Percentiles rank a stretch among this genome's conserved stretches.
Evolutionary conservation across 2,329 filamentous ascomycete genomes (phyloP).

Genomic region (Calonectria pseudoturangicola): DNA sequence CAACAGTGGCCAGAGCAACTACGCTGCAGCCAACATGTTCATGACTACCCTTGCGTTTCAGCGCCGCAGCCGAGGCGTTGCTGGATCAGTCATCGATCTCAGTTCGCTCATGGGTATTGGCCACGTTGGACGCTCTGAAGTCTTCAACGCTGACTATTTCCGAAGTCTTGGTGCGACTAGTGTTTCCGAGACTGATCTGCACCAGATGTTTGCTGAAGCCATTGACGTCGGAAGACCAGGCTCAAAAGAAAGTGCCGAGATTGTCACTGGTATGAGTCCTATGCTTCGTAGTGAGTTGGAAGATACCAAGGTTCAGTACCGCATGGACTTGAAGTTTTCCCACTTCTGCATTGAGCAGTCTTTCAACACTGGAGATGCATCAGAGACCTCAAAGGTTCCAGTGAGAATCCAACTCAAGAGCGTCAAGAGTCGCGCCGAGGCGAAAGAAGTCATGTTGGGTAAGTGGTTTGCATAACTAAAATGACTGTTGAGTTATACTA

Average conservation of each 20-base stretch:
- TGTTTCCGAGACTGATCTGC: conserved; percentile 54
- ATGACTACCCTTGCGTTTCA: conserved; percentile 17
- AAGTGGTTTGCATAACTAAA: neutral
- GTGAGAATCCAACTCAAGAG: conserved; percentile 10
- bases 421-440: conserved; percentile 9
- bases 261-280: conserved; percentile 34
- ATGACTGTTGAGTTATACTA: neutral
- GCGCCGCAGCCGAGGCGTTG: neutral
- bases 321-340: conserved; percentile 10
- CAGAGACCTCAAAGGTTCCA: neutral
- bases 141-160: conserved; percentile 15
- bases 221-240: conserved; percentile 38
- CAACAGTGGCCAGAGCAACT: conserved; percentile 20
- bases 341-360: conserved; percentile 18
- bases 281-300: neutral
- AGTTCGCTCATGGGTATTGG: conserved; percentile 22
- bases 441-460: neutral
- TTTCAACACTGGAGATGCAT: neutral
- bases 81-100: conserved; percentile 46
- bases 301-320: conserved; percentile 4
- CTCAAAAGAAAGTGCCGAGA: conserved; percentile 36
- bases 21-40: conserved; percentile 16
- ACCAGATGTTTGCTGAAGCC: conserved; percentile 44
- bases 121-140: neutral
- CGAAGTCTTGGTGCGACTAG: conserved; percentile 38